Evolutionary conservation across 768 basidiomycete genomes (phyloP).

Genomic region (Boletus reticuloceps): DNA sequence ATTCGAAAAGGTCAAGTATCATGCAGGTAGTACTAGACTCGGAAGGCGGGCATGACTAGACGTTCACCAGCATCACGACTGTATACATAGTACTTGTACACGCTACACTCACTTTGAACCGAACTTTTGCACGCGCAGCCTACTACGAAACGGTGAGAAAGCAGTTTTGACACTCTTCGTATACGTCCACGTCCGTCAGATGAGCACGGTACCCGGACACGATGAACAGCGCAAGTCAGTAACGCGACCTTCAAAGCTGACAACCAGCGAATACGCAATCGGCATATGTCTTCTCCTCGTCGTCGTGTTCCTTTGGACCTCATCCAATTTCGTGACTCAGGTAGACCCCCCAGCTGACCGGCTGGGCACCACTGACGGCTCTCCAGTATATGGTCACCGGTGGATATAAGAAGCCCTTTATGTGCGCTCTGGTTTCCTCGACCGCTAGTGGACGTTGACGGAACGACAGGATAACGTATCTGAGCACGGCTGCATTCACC

Average conservation of each 20-base stretch:
- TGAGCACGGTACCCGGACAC: conserved; percentile 15
- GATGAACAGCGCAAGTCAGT: conserved; percentile 14
- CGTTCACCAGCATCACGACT: neutral
- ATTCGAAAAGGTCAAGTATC: conserved; percentile 86
- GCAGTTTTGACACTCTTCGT: no score
- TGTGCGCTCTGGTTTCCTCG: conserved; percentile 44
- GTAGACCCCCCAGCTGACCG: conserved; percentile 31
- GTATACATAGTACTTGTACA: no score
- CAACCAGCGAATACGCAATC: conserved; percentile 40
- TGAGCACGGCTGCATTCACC: conserved; percentile 87
- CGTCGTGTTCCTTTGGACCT: conserved; percentile 87
- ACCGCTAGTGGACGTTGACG: conserved; percentile 1
- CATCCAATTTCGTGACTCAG: conserved; percentile 85
- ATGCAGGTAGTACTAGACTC: conserved; percentile 36
- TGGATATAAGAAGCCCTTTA: conserved; percentile 88
- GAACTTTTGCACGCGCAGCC: conserved; percentile 11
- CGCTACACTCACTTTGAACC: no score
- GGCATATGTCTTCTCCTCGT: conserved; percentile 70
- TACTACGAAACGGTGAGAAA: no score
- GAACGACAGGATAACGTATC: conserved; percentile 71
- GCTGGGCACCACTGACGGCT: conserved; percentile 6
- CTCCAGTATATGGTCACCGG: conserved; percentile 48
- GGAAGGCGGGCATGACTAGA: conserved; percentile 16
- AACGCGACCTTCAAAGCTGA: neutral
- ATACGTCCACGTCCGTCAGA: neutral